Conservation (phyloP, 768 basidiomycete genomes). For the Panaeolus papilionaceus region DNA sequence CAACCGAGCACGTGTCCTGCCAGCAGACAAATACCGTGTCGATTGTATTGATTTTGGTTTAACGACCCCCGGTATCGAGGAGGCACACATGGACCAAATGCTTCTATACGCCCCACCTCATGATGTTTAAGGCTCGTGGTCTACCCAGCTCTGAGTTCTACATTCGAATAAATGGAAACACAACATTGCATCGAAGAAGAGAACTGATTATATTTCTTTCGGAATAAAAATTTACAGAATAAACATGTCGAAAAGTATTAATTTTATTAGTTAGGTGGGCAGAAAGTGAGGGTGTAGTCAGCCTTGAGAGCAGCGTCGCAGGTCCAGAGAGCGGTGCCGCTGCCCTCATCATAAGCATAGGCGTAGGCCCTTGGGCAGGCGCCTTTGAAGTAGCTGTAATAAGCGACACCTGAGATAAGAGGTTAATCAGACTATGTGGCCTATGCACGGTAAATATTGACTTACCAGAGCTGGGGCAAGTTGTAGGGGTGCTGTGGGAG, state of each 20-base stretch:
- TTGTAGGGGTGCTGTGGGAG: constrained; percentile 49
- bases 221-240: background rate
- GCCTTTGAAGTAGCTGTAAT: constrained; percentile 48
- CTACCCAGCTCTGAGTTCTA: background rate
- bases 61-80: background rate
- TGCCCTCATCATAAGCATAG: constrained; percentile 60
- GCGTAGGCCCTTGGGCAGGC: constrained; percentile 55
- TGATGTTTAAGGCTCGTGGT: background rate
- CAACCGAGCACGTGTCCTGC: background rate
- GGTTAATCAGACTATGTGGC: constrained; percentile 22
- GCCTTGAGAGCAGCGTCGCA: constrained; percentile 47
- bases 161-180: background rate
- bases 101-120: background rate
- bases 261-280: constrained; percentile 32
- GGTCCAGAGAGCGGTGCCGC: constrained; percentile 56
- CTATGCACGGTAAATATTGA: background rate
- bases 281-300: constrained; percentile 55
- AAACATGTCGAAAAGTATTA: background rate
- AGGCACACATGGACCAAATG: background rate
- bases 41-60: constrained; percentile 5
- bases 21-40: background rate
- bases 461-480: constrained; percentile 57
- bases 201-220: background rate
- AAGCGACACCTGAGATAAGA: constrained; percentile 44
- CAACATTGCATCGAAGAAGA: background rate